These are phyloP conservation scores for Carallia pectinifolia DNA, from an alignment of 345 rosid species.

Conservation along the genomic window DNA sequence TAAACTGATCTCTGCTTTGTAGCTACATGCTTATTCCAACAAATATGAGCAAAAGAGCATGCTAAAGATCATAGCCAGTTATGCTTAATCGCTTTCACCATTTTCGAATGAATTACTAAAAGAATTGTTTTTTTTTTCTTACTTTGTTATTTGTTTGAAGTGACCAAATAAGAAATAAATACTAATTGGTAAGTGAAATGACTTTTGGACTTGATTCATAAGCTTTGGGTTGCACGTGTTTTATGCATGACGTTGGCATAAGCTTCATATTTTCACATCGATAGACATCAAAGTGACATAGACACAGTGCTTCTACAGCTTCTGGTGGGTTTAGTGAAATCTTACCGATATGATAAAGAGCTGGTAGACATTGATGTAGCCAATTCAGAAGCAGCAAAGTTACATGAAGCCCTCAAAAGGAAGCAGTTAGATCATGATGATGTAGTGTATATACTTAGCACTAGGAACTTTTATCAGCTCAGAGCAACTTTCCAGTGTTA, in stretches of 20 bases:
- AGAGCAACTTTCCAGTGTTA: constrained; percentile 64
- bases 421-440: constrained; percentile 65
- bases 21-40: too few species aligned
- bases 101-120: too few species aligned
- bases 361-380: constrained; percentile 52
- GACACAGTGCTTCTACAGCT: constrained; percentile 38
- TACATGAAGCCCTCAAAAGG: constrained; percentile 55
- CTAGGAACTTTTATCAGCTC: constrained; percentile 73
- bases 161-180: too few species aligned
- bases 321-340: constrained; percentile 61
- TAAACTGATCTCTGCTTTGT: too few species aligned
- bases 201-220: not conserved
- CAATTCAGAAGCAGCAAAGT: constrained; percentile 53
- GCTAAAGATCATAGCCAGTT: too few species aligned
- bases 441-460: constrained; percentile 55
- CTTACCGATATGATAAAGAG: constrained; percentile 76
- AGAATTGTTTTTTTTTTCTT: too few species aligned
- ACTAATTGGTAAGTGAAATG: too few species aligned
- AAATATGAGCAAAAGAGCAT: too few species aligned
- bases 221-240: not conserved
- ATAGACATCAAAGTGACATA: constrained; percentile 1
- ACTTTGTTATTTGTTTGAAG: too few species aligned
- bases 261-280: not conserved
- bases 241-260: not conserved
- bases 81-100: too few species aligned